Evolutionary conservation across 331 rosid genomes (phyloP), one percentile per base, ranked within the genome.

Genomic region (Pyrus hybrid): DNA sequence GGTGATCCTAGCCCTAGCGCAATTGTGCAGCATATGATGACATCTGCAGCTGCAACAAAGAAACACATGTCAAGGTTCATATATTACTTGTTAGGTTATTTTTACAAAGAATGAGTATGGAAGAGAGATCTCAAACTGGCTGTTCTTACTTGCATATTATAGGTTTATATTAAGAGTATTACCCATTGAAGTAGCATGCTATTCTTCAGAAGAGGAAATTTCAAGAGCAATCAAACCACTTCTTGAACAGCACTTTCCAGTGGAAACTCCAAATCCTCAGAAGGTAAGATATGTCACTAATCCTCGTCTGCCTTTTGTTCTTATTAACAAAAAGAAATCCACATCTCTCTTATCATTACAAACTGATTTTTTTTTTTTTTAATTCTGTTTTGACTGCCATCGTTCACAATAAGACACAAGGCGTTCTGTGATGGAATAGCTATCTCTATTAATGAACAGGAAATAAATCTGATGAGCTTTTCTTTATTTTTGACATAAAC

Each of bases 191-290:
- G 87, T 87, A 63, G 67, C 97, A 10, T 94, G 99, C 88, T 94
- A 94, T 85, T 94, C 99, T 75, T 94, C 97, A 65, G 94, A 90
- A 82, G 98, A 94, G 80, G 98, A 94, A 72, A 94, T 94, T 79
- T 78, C 96, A 57, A 92, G 69, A 78, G 94, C 96, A 74, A 86
- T 92, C 61, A 78, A 76, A 73, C 95, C 95, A 78, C 91, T 94
- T 32, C 86, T 94, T 71, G 92, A 78, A 77, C 82, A 80, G 68
- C 69, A 92, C 83, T 94, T 94, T 84, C 96, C 97, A 11, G 79
- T 41, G 75, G 93, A 88, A 77, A 81, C 90, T 72, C 73, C 81
- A 76, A 89, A 56, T 78, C 96, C 97, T 14, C 85, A 75, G 49
- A 94, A 92, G 96, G 99, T 91, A 82, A 72, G 57, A 35, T 45